These are phyloP conservation scores for Eucalyptus polybractea DNA, from an alignment of 345 rosid genomes.

Conservation along the genomic window DNA sequence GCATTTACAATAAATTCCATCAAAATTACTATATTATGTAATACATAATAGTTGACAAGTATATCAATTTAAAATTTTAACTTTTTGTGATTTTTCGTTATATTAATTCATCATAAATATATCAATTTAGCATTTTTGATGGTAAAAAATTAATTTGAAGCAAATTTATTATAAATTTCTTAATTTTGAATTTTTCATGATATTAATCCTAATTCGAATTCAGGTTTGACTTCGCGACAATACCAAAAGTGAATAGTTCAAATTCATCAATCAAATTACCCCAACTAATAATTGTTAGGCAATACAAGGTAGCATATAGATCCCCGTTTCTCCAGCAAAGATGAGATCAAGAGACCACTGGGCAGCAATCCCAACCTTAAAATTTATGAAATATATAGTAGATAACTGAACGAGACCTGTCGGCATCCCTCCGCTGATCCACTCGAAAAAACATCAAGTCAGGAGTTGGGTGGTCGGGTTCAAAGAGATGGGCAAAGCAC, in stretches of 20 bases:
- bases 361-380: background rate
- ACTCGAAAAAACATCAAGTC: background rate
- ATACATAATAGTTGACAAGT: rapidly evolving
- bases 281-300: background rate
- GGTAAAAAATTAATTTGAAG: no score
- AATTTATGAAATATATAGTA: background rate
- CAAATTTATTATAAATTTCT: no score
- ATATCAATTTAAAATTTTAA: rapidly evolving
- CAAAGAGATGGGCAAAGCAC: background rate
- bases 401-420: background rate
- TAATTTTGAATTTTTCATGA: no score
- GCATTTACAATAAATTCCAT: no score
- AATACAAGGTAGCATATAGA: background rate
- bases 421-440: background rate
- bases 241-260: background rate
- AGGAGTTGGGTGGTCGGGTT: background rate
- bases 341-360: background rate
- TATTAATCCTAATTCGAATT: background rate
- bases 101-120: no score
- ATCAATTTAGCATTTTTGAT: rapidly evolving
- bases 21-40: no score
- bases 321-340: background rate
- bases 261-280: background rate
- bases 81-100: rapidly evolving
- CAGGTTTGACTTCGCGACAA: background rate